Percentiles rank a stretch among this genome's conserved stretches.
These are phyloP conservation scores for Blastobotrys buckinghamii DNA, from an alignment of 1,139 yeast species.

Conservation along the genomic window DNA sequence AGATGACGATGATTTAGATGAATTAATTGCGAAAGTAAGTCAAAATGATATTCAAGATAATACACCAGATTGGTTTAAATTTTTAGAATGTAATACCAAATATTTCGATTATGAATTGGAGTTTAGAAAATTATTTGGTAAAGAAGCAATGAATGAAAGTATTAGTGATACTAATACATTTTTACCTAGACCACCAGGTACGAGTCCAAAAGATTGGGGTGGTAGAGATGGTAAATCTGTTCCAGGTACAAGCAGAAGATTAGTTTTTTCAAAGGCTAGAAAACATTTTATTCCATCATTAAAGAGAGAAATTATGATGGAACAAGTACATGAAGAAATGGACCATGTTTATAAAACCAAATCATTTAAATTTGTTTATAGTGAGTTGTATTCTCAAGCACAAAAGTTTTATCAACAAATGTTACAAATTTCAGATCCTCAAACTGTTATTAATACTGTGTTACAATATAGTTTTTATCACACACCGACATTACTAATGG, in stretches of 20 bases:
- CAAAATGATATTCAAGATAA: constrained; percentile 20
- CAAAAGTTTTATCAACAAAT: constrained; percentile 34
- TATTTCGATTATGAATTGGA: constrained; percentile 79
- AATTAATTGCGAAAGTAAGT: constrained; percentile 13
- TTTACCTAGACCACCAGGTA: constrained; percentile 27
- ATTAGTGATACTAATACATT: constrained; percentile 7
- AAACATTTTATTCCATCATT: constrained; percentile 80
- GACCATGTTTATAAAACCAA: constrained; percentile 35
- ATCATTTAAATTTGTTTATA: constrained; percentile 37
- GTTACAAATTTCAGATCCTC: constrained; percentile 42
- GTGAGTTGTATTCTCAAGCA: constrained; percentile 24
- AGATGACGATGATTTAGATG: constrained; percentile 16
- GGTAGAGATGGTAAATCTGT: constrained; percentile 68
- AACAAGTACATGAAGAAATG: constrained; percentile 33
- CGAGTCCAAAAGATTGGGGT: constrained; percentile 74
- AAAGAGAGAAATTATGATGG: constrained; percentile 59
- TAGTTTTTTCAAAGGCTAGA: constrained; percentile 63
- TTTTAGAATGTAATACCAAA: constrained; percentile 33
- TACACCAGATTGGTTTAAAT: constrained; percentile 22
- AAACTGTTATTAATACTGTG: constrained; percentile 40
- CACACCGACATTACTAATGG: constrained; percentile 72
- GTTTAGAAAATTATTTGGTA: constrained; percentile 59
- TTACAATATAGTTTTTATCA: constrained; percentile 59
- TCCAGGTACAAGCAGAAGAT: constrained; percentile 66
- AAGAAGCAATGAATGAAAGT: constrained; percentile 43